Percentiles rank a stretch among this genome's conserved stretches.
Conservation (phyloP, 2,329 filamentous ascomycete genomes). For the Colletotrichum kahawae region DNA sequence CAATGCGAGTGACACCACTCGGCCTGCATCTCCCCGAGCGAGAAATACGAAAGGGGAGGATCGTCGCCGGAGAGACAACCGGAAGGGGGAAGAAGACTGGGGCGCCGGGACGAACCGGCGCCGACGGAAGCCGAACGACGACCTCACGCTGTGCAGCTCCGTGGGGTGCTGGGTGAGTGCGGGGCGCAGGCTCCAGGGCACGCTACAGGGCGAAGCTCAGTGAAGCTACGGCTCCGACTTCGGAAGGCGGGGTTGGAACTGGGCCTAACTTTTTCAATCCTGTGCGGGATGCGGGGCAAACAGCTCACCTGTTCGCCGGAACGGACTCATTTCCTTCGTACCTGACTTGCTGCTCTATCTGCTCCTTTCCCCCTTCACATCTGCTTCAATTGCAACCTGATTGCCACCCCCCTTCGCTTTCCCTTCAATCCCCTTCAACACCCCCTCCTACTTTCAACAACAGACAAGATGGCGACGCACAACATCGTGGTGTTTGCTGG, state of each 20-base stretch:
- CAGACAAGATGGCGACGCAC: constrained; percentile 65
- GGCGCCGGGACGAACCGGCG: constrained; percentile 12
- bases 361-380: background rate
- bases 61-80: background rate
- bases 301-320: constrained; percentile 1
- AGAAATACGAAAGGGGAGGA: background rate
- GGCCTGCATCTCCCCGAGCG: background rate
- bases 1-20: background rate
- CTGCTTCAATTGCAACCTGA: background rate
- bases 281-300: constrained; percentile 22
- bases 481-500: constrained; percentile 84
- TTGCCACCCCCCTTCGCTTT: background rate
- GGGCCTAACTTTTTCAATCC: constrained; percentile 25
- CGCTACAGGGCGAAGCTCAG: background rate
- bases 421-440: background rate
- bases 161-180: background rate
- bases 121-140: constrained; percentile 8
- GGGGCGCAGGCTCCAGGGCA: background rate
- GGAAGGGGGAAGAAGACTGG: constrained; percentile 3
- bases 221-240: constrained; percentile 34
- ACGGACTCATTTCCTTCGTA: background rate
- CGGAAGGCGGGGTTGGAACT: constrained; percentile 39
- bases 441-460: background rate
- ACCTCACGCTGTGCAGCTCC: background rate
- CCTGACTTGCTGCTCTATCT: background rate